These are phyloP conservation scores for barley (Hordeum vulgare) DNA, from an alignment of 176 grass and related monocot genomes.

Conservation along the genomic window MorexV3_pseudomolecules_assembly NC_058522.1:109569741-109570240, in stretches of 20 bases:
- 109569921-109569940: neutral
- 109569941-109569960: conserved; percentile 11
- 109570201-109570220: neutral
- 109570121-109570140: neutral
- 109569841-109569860: neutral
- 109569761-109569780: neutral
- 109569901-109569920: neutral
- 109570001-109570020: neutral
- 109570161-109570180: neutral
- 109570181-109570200: neutral
- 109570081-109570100: neutral
- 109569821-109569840: neutral
- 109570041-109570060: neutral
- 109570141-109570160: neutral
- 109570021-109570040: neutral
- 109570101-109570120: neutral
- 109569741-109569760: neutral
- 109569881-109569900: neutral
- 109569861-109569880: neutral
- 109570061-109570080: neutral
- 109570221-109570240: neutral
- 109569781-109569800: neutral
- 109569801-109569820: neutral
- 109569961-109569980: neutral
- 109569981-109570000: neutral